Base-by-base conservation (phyloP, 179 eudicot species). In the Silene vulgaris region DNA sequence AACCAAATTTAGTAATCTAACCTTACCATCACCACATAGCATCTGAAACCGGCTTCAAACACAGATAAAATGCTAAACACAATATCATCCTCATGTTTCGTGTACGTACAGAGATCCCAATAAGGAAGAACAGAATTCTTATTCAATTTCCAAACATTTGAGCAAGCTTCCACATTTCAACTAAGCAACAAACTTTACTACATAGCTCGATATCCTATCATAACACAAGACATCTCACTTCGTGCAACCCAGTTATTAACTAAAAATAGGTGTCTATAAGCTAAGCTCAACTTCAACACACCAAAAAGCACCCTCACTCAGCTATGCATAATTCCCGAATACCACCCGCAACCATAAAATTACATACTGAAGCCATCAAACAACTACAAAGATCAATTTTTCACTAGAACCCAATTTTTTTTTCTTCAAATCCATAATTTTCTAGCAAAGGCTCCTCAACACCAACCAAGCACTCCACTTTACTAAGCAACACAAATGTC, bases 101-200 rank as follows among this genome's bases (percentile, higher is more conserved):
- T 4, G 50, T 21, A 5, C 6, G 6, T 37, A 37, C 17, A 61
- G 16, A 29, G n/a, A 21, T 14, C 6, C 6, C n/a, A 50, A 48
- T 54, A 21, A 37, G 29, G 3, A 23, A 37, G 5, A 2, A 64
- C 50, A 13, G 0, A 12, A 17, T 16, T 17, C 17, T 69, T 48
- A 11, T 69, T 8, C 6, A 54, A 20, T 69, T 37, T 14, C 32
- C 63, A 62, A 52, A 17, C 70, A 65, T 65, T 65, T 65, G 19
- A 65, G 69, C 12, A 19, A 65, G 32, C 70, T 8, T 67, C 54
- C 56, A 6, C 28, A 17, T 35, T 37, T 20, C 5, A 65, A 17
- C 72, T 50, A 68, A 68, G 5, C 45, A 68, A 40, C 28, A 20
- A 68, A 20, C 57, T 69, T 69, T 2, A n/a, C 29, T 69, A 17